Percentiles rank a stretch among this genome's conserved stretches.
phyloP scores from a whole-genome alignment of 345 rosid species.

The Melaleuca quinquenervia region DNA sequence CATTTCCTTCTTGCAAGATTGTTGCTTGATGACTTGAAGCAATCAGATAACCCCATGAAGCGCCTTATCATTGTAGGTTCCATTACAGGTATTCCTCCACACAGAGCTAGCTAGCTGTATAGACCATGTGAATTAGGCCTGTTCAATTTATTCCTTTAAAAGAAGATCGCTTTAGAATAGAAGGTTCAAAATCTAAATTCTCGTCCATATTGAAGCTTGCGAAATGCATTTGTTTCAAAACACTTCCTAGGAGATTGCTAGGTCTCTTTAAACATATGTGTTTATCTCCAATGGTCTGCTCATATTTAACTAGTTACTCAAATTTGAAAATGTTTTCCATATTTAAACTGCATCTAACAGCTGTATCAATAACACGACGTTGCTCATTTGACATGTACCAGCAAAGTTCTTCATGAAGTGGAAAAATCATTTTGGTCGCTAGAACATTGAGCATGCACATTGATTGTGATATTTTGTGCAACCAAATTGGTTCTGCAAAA shows the following conservation, averaged over 20 bases:
- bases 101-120: not conserved
- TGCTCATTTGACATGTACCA: not conserved
- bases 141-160: not conserved
- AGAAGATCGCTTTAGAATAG: not conserved
- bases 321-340: not conserved
- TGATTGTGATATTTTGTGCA: not conserved
- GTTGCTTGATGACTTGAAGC: slow-evolving; percentile 63
- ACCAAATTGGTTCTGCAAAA: not conserved
- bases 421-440: not conserved
- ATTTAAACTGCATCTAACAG: not conserved
- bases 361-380: not conserved
- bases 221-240: not conserved
- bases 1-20: slow-evolving; percentile 82
- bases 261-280: not conserved
- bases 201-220: not conserved
- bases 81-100: slow-evolving; percentile 52
- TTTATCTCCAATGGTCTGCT: not conserved
- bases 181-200: not conserved
- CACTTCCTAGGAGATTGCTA: not conserved
- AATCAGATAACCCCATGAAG: slow-evolving; percentile 78
- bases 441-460: not conserved
- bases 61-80: slow-evolving; percentile 94
- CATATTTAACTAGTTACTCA: not conserved
- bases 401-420: not conserved
- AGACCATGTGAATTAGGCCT: not conserved